These are phyloP conservation scores for Rubroshorea leprosula DNA, from an alignment of 345 rosid species.

Conservation along the genomic window DNA sequence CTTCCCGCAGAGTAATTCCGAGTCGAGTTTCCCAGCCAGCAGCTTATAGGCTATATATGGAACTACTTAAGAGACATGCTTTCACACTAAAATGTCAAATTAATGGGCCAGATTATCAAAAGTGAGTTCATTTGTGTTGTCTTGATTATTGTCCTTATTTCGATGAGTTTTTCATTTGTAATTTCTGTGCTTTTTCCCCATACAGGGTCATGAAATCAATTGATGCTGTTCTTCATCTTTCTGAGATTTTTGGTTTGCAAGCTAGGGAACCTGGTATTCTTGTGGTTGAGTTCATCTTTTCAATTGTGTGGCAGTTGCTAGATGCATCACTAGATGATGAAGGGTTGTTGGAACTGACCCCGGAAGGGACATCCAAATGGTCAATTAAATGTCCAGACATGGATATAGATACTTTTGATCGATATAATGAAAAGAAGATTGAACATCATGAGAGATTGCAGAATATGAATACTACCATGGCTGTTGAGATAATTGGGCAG, in stretches of 20 bases:
- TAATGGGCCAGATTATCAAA: slow-evolving; percentile 41
- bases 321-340: slow-evolving; percentile 90
- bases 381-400: slow-evolving; percentile 42
- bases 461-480: slow-evolving; percentile 57
- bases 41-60: slow-evolving; percentile 82
- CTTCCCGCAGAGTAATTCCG: slow-evolving; percentile 57
- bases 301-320: slow-evolving; percentile 64
- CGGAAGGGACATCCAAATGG: slow-evolving; percentile 64
- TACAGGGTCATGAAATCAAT: slow-evolving; percentile 74
- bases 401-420: slow-evolving; percentile 60
- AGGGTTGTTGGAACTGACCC: slow-evolving; percentile 61
- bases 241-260: slow-evolving; percentile 52
- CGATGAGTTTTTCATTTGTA: background rate
- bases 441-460: slow-evolving; percentile 51
- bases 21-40: slow-evolving; percentile 47
- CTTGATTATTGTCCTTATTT: slow-evolving; percentile 5
- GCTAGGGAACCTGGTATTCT: slow-evolving; percentile 58
- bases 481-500: slow-evolving; percentile 67
- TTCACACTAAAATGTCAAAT: slow-evolving; percentile 49
- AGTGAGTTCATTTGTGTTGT: slow-evolving; percentile 45
- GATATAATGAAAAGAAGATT: slow-evolving; percentile 39
- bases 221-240: slow-evolving; percentile 65
- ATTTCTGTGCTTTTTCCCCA: slow-evolving; percentile 5
- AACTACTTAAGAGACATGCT: slow-evolving; percentile 68
- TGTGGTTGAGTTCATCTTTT: slow-evolving; percentile 61